Percentiles rank a stretch among this genome's conserved stretches.
phyloP scores from a whole-genome alignment of 192 early-diverging fungal genomes.

The Linnemannia hyalina region DNA sequence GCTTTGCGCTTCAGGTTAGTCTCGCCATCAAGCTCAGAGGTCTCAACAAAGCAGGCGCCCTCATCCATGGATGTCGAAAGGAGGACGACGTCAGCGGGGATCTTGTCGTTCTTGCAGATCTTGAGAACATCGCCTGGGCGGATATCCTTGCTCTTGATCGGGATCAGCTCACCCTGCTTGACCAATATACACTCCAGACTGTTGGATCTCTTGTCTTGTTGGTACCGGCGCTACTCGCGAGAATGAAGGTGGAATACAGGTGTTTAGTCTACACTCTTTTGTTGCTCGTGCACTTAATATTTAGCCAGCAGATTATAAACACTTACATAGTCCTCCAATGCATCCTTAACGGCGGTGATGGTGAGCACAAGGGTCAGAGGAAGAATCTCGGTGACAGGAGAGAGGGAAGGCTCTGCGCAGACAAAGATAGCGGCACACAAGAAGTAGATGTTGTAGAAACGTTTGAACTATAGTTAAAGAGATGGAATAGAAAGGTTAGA shows the following conservation, averaged over 20 bases:
- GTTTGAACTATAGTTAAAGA: slow-evolving; percentile 31
- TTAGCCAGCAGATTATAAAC: neutral
- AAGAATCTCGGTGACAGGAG: slow-evolving; percentile 51
- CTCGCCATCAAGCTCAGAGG: slow-evolving; percentile 96
- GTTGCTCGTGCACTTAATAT: slow-evolving; percentile 28
- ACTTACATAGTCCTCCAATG: slow-evolving; percentile 83
- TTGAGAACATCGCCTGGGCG: slow-evolving; percentile 92
- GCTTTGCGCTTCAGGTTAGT: slow-evolving; percentile 97
- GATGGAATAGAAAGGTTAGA: neutral
- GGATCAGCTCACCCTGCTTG: slow-evolving; percentile 32
- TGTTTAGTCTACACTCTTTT: slow-evolving; percentile 64
- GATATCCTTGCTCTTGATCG: slow-evolving; percentile 83
- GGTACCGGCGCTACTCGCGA: slow-evolving; percentile 36
- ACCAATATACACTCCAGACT: slow-evolving; percentile 40
- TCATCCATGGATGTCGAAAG: slow-evolving; percentile 92
- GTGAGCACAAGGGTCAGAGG: slow-evolving; percentile 83
- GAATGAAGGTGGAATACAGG: neutral
- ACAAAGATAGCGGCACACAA: slow-evolving; percentile 50
- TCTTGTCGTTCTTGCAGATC: slow-evolving; percentile 86
- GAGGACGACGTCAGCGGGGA: slow-evolving; percentile 93
- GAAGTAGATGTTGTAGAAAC: slow-evolving; percentile 55
- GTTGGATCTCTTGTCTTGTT: slow-evolving; percentile 48
- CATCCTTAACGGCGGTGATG: slow-evolving; percentile 92
- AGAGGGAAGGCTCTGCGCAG: slow-evolving; percentile 51
- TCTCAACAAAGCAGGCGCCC: slow-evolving; percentile 96